These are phyloP conservation scores for Scleroderma citrinum DNA, from an alignment of 768 basidiomycete genomes.

Conservation along the genomic window DNA sequence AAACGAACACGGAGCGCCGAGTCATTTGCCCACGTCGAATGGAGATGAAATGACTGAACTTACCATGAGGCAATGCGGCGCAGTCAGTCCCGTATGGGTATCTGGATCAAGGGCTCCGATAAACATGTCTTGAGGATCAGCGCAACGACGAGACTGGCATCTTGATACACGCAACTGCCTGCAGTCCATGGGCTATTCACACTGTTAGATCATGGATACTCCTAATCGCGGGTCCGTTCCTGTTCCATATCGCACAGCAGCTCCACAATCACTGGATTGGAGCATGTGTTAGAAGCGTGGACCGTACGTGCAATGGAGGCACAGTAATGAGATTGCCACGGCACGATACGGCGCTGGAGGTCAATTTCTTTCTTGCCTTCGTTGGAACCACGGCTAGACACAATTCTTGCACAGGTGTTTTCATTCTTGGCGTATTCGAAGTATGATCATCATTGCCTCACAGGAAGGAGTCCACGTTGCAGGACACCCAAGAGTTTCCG, in stretches of 20 bases:
- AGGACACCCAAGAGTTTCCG: no score
- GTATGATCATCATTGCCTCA: no score
- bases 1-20: no score
- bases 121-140: background rate
- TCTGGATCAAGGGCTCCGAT: background rate
- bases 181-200: background rate
- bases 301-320: background rate
- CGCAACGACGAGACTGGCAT: background rate
- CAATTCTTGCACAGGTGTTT: no score
- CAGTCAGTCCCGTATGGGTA: background rate
- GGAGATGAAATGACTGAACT: no score
- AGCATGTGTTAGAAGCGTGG: background rate
- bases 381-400: no score
- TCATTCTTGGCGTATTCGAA: no score
- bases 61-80: no score
- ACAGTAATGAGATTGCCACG: background rate
- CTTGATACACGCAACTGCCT: background rate
- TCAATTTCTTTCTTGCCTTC: no score
- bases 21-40: no score
- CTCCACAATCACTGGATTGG: background rate
- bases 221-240: background rate
- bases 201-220: background rate
- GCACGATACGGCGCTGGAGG: no score
- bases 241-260: background rate
- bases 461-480: no score